Percentiles rank a stretch among this genome's conserved stretches.
These are phyloP conservation scores for Panellus pusillus DNA, from an alignment of 768 basidiomycete genomes.

Conservation along the genomic window DNA sequence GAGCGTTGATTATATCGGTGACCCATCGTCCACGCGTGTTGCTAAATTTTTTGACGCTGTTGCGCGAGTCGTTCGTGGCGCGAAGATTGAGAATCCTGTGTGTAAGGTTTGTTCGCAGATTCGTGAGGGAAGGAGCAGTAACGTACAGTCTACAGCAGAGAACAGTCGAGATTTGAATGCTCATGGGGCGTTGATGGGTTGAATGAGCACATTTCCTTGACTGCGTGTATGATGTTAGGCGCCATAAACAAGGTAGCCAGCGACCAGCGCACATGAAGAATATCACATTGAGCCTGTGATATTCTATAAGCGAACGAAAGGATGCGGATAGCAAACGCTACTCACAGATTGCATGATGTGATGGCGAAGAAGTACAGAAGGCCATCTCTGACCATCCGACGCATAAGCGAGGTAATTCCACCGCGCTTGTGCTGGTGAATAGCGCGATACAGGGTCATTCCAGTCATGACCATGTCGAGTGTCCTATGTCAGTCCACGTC, in stretches of 20 bases:
- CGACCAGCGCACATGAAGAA: slow-evolving; percentile 15
- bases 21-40: slow-evolving; percentile 12
- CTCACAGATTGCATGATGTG: slow-evolving; percentile 18
- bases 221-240: neutral
- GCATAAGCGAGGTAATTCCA: slow-evolving; percentile 14
- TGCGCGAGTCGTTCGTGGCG: neutral
- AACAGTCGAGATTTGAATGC: slow-evolving; percentile 21
- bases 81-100: slow-evolving; percentile 15
- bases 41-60: slow-evolving; percentile 8
- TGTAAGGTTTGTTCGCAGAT: neutral
- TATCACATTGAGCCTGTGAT: slow-evolving; percentile 16
- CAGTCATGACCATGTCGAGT: slow-evolving; percentile 19
- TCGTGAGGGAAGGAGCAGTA: neutral
- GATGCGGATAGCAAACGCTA: neutral
- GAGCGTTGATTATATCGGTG: slow-evolving; percentile 12
- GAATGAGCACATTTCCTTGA: slow-evolving; percentile 14
- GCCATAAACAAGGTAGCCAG: neutral
- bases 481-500: slow-evolving; percentile 6
- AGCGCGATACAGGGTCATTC: slow-evolving; percentile 11
- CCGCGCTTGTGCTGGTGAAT: slow-evolving; percentile 10
- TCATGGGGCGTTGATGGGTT: slow-evolving; percentile 21
- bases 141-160: slow-evolving; percentile 20
- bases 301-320: neutral
- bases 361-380: slow-evolving; percentile 20
- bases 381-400: slow-evolving; percentile 17